phyloP scores from a whole-genome alignment of 768 basidiomycete species.

The Lentinus tigrinus region DNA sequence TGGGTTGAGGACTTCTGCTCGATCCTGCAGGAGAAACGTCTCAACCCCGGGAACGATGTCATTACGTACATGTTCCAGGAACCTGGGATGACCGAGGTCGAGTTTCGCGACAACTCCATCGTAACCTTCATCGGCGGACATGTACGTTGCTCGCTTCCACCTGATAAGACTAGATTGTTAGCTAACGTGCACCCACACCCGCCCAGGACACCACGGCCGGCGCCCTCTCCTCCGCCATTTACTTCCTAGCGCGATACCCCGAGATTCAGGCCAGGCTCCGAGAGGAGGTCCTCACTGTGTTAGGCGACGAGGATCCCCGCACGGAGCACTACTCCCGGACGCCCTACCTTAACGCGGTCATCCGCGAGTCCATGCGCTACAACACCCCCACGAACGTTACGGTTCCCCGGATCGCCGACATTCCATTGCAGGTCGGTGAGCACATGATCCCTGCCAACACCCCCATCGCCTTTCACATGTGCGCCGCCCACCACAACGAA shows the following conservation, averaged over 20 bases:
- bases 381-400: constrained; percentile 29
- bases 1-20: constrained; percentile 1
- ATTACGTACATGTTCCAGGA: constrained; percentile 14
- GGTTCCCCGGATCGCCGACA: constrained; percentile 26
- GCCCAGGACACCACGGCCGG: constrained; percentile 39
- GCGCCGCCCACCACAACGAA: constrained; percentile 35
- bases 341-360: constrained; percentile 37
- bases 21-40: constrained; percentile 8
- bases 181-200: not conserved
- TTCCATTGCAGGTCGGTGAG: constrained; percentile 32
- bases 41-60: constrained; percentile 9
- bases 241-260: constrained; percentile 37
- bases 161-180: not conserved
- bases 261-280: constrained; percentile 36
- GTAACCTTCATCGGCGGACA: constrained; percentile 42
- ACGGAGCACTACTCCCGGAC: constrained; percentile 29
- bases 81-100: constrained; percentile 24
- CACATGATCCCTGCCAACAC: constrained; percentile 31
- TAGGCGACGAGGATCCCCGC: constrained; percentile 31
- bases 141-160: constrained; percentile 20
- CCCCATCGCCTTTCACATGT: constrained; percentile 34
- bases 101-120: constrained; percentile 37
- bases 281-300: constrained; percentile 34
- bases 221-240: constrained; percentile 35
- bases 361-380: constrained; percentile 40